Evolutionary conservation across 139 green algal genomes (phyloP), one percentile per base, ranked within the genome.

Genomic region (Auxenochlorella pyrenoidosa): DNA sequence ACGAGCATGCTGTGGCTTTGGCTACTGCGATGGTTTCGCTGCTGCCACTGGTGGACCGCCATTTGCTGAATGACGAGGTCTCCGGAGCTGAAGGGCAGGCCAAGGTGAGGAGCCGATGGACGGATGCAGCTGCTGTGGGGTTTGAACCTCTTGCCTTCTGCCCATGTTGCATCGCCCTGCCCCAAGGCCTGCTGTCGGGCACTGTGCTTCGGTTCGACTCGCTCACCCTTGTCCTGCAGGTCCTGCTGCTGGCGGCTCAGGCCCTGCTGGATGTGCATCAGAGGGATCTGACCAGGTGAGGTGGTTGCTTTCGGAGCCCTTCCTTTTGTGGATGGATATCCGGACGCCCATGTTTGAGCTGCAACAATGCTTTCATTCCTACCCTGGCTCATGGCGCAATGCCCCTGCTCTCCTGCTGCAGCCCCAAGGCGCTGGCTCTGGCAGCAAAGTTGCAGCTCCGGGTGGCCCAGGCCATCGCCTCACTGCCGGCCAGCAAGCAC

Each of bases 191-290:
- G 72, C 36, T 47, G 72, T 38, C 16, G 18, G 22, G 54, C 22
- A n/a, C 38, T 54, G 12, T 32, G 34, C 4, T 5, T 34, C 6
- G 72, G 36, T 21, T 19, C 21, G n/a, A 1, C 26, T 19, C 18
- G 54, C 80, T 15, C 19, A 30, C 18, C 54, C 12, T 63, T 63
- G 16, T 2, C 10, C 54, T 68, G 70, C 51, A 65, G 24, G 71
- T 83, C 28, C 77, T 89, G 54, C 38, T 89, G 70, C 59, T 86
- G 38, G 86, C 86, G 3, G 22, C 59, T 1, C 86, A 89, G 77
- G 58, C 59, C 5, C 77, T 89, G 80, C 63, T 89, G 38, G 79
- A 81, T 58, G 47, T 87, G 47, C 70, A 81, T n/a, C 38, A 70
- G 28, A 34, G 73, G 70, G 15, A 75, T 41, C 40, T 71, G 0